These are phyloP conservation scores for Candida sojae DNA, from an alignment of 1,139 yeast species.

Conservation along the genomic window DNA sequence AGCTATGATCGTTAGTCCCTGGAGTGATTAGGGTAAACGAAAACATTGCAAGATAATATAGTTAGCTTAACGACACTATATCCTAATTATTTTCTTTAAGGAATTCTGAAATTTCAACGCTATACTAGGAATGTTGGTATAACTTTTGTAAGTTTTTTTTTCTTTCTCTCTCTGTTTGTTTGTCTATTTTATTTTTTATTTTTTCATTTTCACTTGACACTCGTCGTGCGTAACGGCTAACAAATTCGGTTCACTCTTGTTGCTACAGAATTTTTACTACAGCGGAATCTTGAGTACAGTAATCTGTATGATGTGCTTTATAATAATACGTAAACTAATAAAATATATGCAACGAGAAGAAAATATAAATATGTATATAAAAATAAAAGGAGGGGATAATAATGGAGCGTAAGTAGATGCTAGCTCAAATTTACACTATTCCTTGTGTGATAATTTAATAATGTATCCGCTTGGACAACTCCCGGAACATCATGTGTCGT, in stretches of 20 bases:
- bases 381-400: not conserved
- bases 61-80: not conserved
- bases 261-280: too few species aligned
- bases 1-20: slow-evolving; percentile 28
- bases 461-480: slow-evolving; percentile 50
- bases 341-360: slow-evolving; percentile 4
- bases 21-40: slow-evolving; percentile 42
- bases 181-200: not conserved
- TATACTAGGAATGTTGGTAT: too few species aligned
- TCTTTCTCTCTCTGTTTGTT: not conserved
- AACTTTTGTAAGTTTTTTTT: not conserved
- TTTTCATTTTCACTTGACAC: not conserved
- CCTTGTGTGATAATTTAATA: slow-evolving; percentile 46
- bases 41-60: slow-evolving; percentile 29
- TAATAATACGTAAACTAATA: not conserved
- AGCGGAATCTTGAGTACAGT: too few species aligned
- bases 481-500: slow-evolving; percentile 55
- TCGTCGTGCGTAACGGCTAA: not conserved
- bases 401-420: not conserved
- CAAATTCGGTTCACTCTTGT: too few species aligned
- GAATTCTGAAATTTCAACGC: too few species aligned
- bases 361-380: not conserved
- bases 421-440: slow-evolving; percentile 33
- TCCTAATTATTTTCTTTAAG: too few species aligned
- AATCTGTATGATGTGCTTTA: too few species aligned